These are phyloP conservation scores for Phialocephala sp. DNA, from an alignment of 2,329 filamentous ascomycete species.

Conservation along the genomic window DNA sequence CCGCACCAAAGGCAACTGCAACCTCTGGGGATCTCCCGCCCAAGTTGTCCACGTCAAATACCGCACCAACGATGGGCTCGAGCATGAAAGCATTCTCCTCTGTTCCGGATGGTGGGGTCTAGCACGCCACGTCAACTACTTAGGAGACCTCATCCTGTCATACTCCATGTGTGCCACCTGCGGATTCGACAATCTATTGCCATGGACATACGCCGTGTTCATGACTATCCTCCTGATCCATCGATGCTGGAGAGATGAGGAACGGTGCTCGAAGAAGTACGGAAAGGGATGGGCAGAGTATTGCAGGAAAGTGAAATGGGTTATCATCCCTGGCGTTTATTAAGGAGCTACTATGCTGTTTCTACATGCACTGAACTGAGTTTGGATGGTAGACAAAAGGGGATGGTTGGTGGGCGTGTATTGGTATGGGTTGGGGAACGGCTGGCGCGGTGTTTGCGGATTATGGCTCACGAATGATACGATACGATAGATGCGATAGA, in stretches of 20 bases:
- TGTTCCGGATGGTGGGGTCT: conserved; percentile 50
- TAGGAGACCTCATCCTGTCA: conserved; percentile 48
- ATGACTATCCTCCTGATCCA: conserved; percentile 52
- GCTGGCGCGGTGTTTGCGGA: background rate
- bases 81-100: conserved; percentile 48
- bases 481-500: background rate
- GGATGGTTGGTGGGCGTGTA: background rate
- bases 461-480: conserved; percentile 1
- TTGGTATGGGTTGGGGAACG: background rate
- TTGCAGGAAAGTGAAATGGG: conserved; percentile 11
- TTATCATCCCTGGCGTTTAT: conserved; percentile 2
- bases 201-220: conserved; percentile 53
- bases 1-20: conserved; percentile 47
- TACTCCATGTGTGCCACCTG: conserved; percentile 51
- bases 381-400: background rate
- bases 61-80: conserved; percentile 48
- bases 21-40: conserved; percentile 51
- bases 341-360: background rate
- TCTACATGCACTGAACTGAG: background rate
- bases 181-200: conserved; percentile 46
- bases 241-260: conserved; percentile 52
- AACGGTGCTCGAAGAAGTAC: conserved; percentile 52
- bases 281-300: conserved; percentile 52
- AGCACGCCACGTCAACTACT: conserved; percentile 49
- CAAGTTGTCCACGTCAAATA: conserved; percentile 48